Conservation (phyloP, 306 rosid species). For the Dalbergia cochinchinensis region DNA sequence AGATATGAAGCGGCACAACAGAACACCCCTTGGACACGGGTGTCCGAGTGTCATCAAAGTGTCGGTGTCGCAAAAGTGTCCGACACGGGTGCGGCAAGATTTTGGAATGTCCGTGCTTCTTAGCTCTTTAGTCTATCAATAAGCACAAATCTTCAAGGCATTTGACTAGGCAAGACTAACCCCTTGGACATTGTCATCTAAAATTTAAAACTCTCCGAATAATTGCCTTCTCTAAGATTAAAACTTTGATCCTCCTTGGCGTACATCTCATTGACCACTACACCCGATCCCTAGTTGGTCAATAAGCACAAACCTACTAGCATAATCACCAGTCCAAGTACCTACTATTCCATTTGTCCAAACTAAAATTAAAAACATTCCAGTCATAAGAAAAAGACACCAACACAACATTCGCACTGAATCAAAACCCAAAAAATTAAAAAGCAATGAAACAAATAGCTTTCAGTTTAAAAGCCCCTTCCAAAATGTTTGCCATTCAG, state of each 20-base stretch:
- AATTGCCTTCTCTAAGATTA: neutral
- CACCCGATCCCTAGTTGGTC: neutral
- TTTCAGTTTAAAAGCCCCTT: neutral
- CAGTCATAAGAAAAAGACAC: neutral
- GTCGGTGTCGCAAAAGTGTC: no score
- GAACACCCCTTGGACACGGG: no score
- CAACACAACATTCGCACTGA: neutral
- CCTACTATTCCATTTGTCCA: neutral
- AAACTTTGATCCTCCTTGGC: neutral
- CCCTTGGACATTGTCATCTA: neutral
- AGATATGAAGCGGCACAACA: no score
- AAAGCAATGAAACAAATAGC: no score
- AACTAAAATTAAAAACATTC: slow-evolving; percentile 5
- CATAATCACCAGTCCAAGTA: neutral
- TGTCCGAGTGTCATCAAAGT: no score
- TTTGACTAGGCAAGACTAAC: neutral
- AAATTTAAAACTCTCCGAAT: neutral
- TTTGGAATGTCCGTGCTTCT: no score
- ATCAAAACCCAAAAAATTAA: neutral
- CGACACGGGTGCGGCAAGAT: no score
- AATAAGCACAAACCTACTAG: neutral
- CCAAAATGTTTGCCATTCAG: no score
- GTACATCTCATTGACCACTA: neutral
- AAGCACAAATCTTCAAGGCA: neutral
- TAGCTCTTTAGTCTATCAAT: neutral